phyloP scores from a whole-genome alignment of 345 rosid genomes.

The Linum trigynum region DNA sequence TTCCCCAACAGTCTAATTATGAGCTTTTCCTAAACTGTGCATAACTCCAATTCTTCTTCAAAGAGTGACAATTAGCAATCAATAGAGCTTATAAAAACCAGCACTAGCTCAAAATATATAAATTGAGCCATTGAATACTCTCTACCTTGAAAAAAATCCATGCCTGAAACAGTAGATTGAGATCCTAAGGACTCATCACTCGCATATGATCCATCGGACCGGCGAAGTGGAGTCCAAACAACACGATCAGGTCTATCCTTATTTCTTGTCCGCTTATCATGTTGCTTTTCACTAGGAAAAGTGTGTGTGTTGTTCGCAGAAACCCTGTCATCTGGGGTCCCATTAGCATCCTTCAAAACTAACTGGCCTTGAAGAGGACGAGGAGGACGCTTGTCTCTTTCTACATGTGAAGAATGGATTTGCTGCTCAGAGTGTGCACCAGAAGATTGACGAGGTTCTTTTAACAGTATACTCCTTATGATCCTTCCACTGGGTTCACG shows the following conservation, averaged over 20 bases:
- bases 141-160: constrained; percentile 24
- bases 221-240: constrained; percentile 61
- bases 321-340: constrained; percentile 33
- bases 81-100: neutral
- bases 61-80: neutral
- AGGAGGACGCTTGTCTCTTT: constrained; percentile 44
- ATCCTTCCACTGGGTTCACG: constrained; percentile 36
- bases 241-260: constrained; percentile 71
- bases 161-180: constrained; percentile 14
- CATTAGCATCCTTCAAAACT: constrained; percentile 37
- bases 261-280: constrained; percentile 43
- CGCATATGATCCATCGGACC: constrained; percentile 44
- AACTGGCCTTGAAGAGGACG: constrained; percentile 26
- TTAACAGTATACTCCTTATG: constrained; percentile 38
- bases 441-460: constrained; percentile 37
- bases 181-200: constrained; percentile 37
- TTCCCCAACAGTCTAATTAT: too few relatives aligned
- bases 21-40: neutral
- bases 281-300: constrained; percentile 27
- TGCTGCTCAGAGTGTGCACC: constrained; percentile 38
- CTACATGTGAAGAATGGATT: constrained; percentile 21
- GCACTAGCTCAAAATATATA: neutral
- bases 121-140: neutral
- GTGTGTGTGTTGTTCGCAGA: constrained; percentile 28
- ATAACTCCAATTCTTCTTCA: neutral